Base-by-base conservation (phyloP, 257 asterid species). In the Solanum medicagineum region DNA sequence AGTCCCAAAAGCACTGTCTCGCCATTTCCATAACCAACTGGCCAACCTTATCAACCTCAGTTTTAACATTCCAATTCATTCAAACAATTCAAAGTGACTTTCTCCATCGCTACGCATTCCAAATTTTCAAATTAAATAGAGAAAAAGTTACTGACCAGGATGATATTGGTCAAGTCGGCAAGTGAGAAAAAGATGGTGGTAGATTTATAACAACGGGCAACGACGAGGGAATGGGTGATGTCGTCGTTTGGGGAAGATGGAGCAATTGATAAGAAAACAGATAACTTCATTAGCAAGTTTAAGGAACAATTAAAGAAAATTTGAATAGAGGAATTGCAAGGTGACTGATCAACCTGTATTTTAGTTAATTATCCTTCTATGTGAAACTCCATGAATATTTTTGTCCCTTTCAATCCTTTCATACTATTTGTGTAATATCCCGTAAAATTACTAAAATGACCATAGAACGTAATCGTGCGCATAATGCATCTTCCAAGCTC, bases 261-360 rank as follows among this genome's bases (percentile, higher is more conserved):
- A 56, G 92, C 85, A 36, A 95, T 93, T 51, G 94, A 94, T 63
- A 88, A 80, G 80, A 93, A 84, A 71, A 97, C 97, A 7, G 95
- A 91, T 65, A 94, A 92, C 71, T 94, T 94, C 51, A 94, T 94
- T 26, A 91, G 88, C 86, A 90, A 83, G 47, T 94, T 94, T 42
- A 85, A 90, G 90, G 92, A 93, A 85, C 95, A 94, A 90, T 83
- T 94, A 88, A 88, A 79, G 60, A 93, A 93, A 29, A 89, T 88
- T 24, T 90, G 63, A 84, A 81, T 54, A 85, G 91, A 55, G 92
- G 92, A 40, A 7, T 74, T 32, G 4, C 36, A 32, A 32, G 14
- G 73, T 60, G n/a, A 73, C 5, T 22, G 24, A 8, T 57, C 26
- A 32, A 19, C 63, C 24, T 4, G 8, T 8, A 8, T 5, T 57